Conservation (phyloP, 495 filamentous ascomycete species). For the Tuber aestivum region DNA sequence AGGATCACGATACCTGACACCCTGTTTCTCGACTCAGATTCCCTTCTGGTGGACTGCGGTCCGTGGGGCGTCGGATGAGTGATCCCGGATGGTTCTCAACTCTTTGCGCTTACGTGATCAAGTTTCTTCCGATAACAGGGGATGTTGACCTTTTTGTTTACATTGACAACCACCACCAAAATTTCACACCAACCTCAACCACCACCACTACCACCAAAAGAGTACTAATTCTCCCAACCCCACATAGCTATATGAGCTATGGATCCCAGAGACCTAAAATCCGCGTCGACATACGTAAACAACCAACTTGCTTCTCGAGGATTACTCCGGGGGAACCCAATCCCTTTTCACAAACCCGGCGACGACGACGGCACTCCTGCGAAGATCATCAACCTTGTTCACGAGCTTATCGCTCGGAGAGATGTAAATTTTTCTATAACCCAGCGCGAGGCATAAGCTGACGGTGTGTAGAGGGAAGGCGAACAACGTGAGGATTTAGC, state of each 20-base stretch:
- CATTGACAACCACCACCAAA: background rate
- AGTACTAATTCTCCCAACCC: constrained; percentile 3
- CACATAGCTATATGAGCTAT: constrained; percentile 46
- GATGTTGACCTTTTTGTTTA: background rate
- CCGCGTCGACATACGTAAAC: constrained; percentile 92
- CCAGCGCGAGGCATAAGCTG: background rate
- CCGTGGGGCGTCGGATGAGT: background rate
- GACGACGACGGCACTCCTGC: constrained; percentile 69
- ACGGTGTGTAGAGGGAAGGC: constrained; percentile 66
- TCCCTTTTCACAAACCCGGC: constrained; percentile 77
- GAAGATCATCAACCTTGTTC: constrained; percentile 81
- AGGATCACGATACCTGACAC: background rate
- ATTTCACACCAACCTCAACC: background rate
- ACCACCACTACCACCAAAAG: constrained; percentile 1
- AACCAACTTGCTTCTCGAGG: constrained; percentile 88
- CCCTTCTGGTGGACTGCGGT: background rate
- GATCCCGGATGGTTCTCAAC: background rate
- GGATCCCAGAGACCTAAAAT: constrained; percentile 73
- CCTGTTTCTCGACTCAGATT: background rate
- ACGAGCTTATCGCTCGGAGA: constrained; percentile 67
- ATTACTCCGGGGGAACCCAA: constrained; percentile 69
- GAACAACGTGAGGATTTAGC: constrained; percentile 76
- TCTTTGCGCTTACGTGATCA: background rate
- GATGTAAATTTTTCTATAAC: constrained; percentile 23
- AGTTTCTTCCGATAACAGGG: background rate